phyloP scores from a whole-genome alignment of 2,329 filamentous ascomycete genomes.

The Paecilomyces fulvus region DNA sequence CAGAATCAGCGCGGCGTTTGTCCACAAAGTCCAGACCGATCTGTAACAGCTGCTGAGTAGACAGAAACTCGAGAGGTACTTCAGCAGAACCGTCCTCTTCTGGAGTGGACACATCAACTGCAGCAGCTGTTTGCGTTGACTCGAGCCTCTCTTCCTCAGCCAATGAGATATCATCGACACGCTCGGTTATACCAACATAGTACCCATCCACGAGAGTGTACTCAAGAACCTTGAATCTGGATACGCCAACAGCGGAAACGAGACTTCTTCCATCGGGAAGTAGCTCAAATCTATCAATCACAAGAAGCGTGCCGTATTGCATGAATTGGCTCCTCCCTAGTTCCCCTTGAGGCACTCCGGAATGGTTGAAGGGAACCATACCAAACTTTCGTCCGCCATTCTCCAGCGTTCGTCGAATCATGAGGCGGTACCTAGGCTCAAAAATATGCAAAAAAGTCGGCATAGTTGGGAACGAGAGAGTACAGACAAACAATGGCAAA shows the following conservation, averaged over 20 bases:
- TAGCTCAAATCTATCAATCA: slow-evolving; percentile 64
- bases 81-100: slow-evolving; percentile 12
- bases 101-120: slow-evolving; percentile 6
- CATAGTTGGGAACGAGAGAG: slow-evolving; percentile 71
- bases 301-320: slow-evolving; percentile 68
- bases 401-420: slow-evolving; percentile 72
- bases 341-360: slow-evolving; percentile 44
- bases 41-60: slow-evolving; percentile 62
- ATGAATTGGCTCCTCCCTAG: slow-evolving; percentile 52
- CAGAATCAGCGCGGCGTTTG: slow-evolving; percentile 59
- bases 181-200: slow-evolving; percentile 63
- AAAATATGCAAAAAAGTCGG: slow-evolving; percentile 86
- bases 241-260: slow-evolving; percentile 67
- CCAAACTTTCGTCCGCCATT: slow-evolving; percentile 65
- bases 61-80: slow-evolving; percentile 42
- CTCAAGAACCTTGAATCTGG: slow-evolving; percentile 63
- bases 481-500: slow-evolving; percentile 71
- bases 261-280: slow-evolving; percentile 74
- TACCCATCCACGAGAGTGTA: slow-evolving; percentile 65
- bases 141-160: slow-evolving; percentile 73
- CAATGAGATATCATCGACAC: slow-evolving; percentile 71
- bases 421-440: slow-evolving; percentile 82
- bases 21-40: slow-evolving; percentile 59
- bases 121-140: slow-evolving; percentile 51
- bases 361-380: slow-evolving; percentile 66